These are phyloP conservation scores for Gastrolobium villosum DNA, from an alignment of 306 rosid genomes.

Conservation along the genomic window DNA sequence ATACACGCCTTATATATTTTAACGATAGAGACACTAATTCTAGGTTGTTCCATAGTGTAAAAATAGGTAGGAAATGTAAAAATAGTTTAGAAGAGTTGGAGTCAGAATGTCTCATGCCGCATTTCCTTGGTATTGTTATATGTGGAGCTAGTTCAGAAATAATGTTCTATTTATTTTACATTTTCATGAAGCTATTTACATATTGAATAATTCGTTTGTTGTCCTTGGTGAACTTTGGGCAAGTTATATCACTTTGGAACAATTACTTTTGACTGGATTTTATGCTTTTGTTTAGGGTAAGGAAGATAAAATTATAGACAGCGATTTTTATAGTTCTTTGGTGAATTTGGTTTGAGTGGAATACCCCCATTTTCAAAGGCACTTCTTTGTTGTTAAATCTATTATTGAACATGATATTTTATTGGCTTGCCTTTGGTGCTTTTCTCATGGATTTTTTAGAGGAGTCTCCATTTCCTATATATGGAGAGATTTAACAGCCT, in stretches of 20 bases:
- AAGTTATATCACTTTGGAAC: not conserved
- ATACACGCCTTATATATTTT: not conserved
- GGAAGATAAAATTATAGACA: not conserved
- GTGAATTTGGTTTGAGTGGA: conserved; percentile 26
- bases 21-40: not conserved
- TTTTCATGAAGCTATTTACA: not conserved
- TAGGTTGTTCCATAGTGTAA: not conserved
- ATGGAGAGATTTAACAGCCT: not conserved
- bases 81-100: not conserved
- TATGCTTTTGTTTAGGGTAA: not conserved
- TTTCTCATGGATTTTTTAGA: not conserved
- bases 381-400: conserved; percentile 11
- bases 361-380: conserved; percentile 11
- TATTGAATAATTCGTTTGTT: not conserved
- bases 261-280: not conserved
- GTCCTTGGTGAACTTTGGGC: not conserved
- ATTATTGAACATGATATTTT: not conserved
- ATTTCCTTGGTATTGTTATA: not conserved
- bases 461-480: not conserved
- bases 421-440: not conserved
- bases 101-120: not conserved
- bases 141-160: not conserved
- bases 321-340: not conserved
- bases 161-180: not conserved
- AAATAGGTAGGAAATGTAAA: not conserved